Base-by-base conservation (phyloP, 257 asterid species). In the Plectranthus barbatus region DNA sequence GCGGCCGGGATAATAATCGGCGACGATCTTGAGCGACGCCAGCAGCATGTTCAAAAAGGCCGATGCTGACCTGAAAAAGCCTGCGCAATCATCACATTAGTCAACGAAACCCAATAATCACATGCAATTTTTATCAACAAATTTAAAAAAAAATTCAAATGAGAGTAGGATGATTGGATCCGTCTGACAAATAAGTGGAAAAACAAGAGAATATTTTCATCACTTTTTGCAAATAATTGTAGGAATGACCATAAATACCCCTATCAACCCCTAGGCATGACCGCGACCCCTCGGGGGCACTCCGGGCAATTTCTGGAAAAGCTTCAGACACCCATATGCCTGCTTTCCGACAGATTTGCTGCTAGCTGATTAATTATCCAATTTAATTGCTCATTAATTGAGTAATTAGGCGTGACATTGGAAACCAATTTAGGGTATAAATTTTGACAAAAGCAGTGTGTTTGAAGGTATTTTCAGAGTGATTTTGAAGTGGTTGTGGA, bases 1-100 rank as follows among this genome's bases (percentile, higher is more conserved):
- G 48, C 94, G 74, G 8, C 85, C 83, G 1, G 99, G 97, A 42
- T 90, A 93, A 58, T 85, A 84, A 54, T 90, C 97, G 0, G 84
- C 88, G 20, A 90, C 60, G 47, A 84, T 83, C 86, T 87, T 93
- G 77, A 93, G 76, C 64, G 92, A 73, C 9, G 90, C 79, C 71
- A 90, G 61, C 31, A 90, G 66, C 73, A 85, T 80, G 79, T 87
- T 93, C 90, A 87, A 79, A 77, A 93, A 93, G 71, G 96, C 88
- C 65, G 99, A 74, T 4, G 95, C 99, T 56, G 99, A 93, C 67
- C 94, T 86, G 87, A 82, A 85, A 90, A 93, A 81, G 92, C 96
- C 99, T 93, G 95, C 54, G 19, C 18, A 59, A 41, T 31, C 23
- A 66, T 55, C 57, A 67, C 66, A 74, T 52, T 70, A 59, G 68